Evolutionary conservation across 1,139 yeast genomes (phyloP).

Genomic region (Yamadazyma epiphylla): DNA sequence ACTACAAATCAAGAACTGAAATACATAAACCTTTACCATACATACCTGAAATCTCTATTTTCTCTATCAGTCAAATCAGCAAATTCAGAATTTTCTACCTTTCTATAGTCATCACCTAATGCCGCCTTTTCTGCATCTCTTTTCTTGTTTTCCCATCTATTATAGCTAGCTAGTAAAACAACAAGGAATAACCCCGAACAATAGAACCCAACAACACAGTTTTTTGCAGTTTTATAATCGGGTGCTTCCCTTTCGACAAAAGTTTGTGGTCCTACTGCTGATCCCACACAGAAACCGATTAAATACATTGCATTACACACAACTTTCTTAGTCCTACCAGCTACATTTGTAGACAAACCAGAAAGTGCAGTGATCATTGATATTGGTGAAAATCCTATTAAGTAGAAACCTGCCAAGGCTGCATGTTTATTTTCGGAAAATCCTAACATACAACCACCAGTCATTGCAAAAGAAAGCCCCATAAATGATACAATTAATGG

Average conservation of each 20-base stretch:
- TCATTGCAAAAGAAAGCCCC: conserved; percentile 8
- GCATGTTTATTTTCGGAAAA: conserved; percentile 17
- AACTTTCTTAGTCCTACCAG: conserved; percentile 23
- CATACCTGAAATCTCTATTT: conserved; percentile 16
- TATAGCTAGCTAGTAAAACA: conserved; percentile 5
- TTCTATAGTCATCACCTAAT: conserved; percentile 12
- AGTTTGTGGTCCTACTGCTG: conserved; percentile 23
- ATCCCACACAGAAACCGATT: conserved; percentile 18
- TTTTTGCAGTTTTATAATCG: conserved; percentile 13
- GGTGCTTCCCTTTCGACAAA: conserved; percentile 21
- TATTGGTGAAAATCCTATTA: conserved; percentile 13
- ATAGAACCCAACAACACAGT: conserved; percentile 11
- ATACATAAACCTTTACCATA: conserved; percentile 7
- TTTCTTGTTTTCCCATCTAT: conserved; percentile 7
- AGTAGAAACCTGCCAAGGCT: conserved; percentile 24
- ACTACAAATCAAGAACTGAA: not conserved
- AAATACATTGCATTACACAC: conserved; percentile 20
- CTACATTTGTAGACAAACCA: conserved; percentile 18
- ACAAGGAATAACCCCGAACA: conserved; percentile 18
- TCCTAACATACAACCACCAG: conserved; percentile 31
- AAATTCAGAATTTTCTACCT: conserved; percentile 11
- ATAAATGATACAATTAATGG: conserved; percentile 8
- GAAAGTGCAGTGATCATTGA: conserved; percentile 18
- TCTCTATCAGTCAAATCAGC: conserved; percentile 14
- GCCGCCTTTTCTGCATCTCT: conserved; percentile 18